These are phyloP conservation scores for Wickerhamomyces chaumierensis DNA, from an alignment of 805 yeast genomes.

Conservation along the genomic window DNA sequence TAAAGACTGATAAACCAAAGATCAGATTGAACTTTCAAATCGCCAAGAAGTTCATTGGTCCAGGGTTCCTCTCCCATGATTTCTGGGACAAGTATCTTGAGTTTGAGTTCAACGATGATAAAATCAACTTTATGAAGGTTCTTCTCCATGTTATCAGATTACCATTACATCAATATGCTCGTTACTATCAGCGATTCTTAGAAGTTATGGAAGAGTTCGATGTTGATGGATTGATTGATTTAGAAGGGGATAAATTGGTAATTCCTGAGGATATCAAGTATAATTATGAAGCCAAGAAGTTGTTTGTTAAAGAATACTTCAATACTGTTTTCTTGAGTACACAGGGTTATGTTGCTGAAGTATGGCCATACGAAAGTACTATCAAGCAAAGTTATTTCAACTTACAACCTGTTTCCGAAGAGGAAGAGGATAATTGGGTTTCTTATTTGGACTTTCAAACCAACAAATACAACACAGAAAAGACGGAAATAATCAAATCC, in stretches of 20 bases:
- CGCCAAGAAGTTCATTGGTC: slow-evolving; percentile 46
- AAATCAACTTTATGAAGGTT: slow-evolving; percentile 27
- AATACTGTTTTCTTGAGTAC: slow-evolving; percentile 9
- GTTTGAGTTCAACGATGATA: slow-evolving; percentile 36
- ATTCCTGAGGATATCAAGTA: slow-evolving; percentile 9
- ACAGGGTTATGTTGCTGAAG: slow-evolving; percentile 16
- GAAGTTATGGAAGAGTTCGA: slow-evolving; percentile 17
- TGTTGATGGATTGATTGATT: slow-evolving; percentile 5
- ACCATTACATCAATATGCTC: slow-evolving; percentile 83
- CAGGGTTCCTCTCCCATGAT: slow-evolving; percentile 64
- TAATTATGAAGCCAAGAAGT: slow-evolving; percentile 13
- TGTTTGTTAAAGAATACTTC: slow-evolving; percentile 6
- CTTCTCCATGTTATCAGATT: slow-evolving; percentile 36
- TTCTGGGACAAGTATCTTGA: slow-evolving; percentile 75
- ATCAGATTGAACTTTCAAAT: slow-evolving; percentile 33
- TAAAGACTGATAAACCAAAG: slow-evolving; percentile 18
- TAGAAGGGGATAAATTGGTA: slow-evolving; percentile 10
- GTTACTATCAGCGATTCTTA: slow-evolving; percentile 46
- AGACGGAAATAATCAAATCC: slow-evolving; percentile 8
- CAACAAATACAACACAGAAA: slow-evolving; percentile 14
- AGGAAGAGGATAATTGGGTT: slow-evolving; percentile 45
- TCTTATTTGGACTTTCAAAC: slow-evolving; percentile 50
- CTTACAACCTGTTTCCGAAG: slow-evolving; percentile 30
- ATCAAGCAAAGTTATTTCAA: slow-evolving; percentile 50
- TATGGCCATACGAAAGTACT: slow-evolving; percentile 66